Conservation (phyloP, 2,329 filamentous ascomycete species). For the Sordariomycetes sp. region DNA sequence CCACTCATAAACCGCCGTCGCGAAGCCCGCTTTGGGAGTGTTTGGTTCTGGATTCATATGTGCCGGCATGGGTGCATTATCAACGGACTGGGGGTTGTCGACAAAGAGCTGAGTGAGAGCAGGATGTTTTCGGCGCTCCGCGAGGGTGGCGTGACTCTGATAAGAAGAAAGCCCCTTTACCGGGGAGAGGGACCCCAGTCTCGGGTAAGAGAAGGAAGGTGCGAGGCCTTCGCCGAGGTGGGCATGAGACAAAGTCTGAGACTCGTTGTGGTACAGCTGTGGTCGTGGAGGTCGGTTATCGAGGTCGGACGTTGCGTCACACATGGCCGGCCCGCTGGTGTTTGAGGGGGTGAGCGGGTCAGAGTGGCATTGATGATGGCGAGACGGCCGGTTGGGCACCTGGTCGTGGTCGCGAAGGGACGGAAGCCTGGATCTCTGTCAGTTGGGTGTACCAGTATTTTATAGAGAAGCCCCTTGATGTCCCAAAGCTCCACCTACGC, state of each 20-base stretch:
- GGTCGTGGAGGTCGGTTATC: not conserved
- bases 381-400: not conserved
- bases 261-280: not conserved
- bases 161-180: not conserved
- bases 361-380: not conserved
- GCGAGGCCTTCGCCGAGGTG: not conserved
- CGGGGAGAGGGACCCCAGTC: not conserved
- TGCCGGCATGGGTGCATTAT: not conserved
- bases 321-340: not conserved
- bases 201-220: not conserved
- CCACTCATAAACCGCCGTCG: not conserved
- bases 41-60: not conserved
- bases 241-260: not conserved
- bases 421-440: not conserved
- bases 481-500: slow-evolving; percentile 21
- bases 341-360: not conserved
- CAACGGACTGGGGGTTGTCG: not conserved
- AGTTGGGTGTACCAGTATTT: not conserved
- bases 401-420: not conserved
- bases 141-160: not conserved
- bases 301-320: not conserved
- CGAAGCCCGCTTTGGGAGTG: not conserved
- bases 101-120: not conserved
- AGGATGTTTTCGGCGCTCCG: not conserved
- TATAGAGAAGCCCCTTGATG: not conserved